Percentiles rank a stretch among this genome's conserved stretches.
Conservation (phyloP, 2,329 filamentous ascomycete genomes). For the Pleurostoma richardsiae region DNA sequence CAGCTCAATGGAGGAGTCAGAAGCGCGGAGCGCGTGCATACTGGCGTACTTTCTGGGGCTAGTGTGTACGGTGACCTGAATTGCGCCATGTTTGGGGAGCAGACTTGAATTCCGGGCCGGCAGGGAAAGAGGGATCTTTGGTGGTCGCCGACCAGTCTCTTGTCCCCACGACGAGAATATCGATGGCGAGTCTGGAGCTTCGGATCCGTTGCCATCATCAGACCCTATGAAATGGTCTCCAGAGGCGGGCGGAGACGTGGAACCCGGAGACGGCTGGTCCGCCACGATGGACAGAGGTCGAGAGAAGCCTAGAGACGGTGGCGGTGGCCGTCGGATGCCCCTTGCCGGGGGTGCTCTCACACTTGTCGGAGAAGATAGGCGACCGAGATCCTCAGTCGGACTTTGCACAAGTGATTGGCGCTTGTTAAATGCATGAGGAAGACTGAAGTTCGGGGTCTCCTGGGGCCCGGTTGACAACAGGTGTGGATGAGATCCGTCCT, state of each 20-base stretch:
- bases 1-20: slow-evolving; percentile 7
- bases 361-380: not conserved
- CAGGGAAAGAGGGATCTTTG: too few species aligned
- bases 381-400: slow-evolving; percentile 9
- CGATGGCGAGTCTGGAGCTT: slow-evolving; percentile 13
- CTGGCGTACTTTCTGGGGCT: slow-evolving; percentile 24
- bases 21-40: slow-evolving; percentile 21
- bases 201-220: not conserved
- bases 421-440: slow-evolving; percentile 39
- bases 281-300: slow-evolving; percentile 49
- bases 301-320: slow-evolving; percentile 40
- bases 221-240: not conserved
- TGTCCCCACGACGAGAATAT: slow-evolving; percentile 13
- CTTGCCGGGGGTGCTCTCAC: slow-evolving; percentile 3
- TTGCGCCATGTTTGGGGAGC: not conserved
- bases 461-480: slow-evolving; percentile 12
- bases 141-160: not conserved
- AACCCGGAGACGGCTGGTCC: slow-evolving; percentile 45
- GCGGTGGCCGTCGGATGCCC: slow-evolving; percentile 29
- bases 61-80: slow-evolving; percentile 6
- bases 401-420: slow-evolving; percentile 36
- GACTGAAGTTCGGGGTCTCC: slow-evolving; percentile 47
- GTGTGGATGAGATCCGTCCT: too few species aligned
- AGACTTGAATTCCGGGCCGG: not conserved
- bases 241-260: slow-evolving; percentile 15